Evolutionary conservation across 805 yeast genomes (phyloP).

Genomic region (Metschnikowia dekortorum): DNA sequence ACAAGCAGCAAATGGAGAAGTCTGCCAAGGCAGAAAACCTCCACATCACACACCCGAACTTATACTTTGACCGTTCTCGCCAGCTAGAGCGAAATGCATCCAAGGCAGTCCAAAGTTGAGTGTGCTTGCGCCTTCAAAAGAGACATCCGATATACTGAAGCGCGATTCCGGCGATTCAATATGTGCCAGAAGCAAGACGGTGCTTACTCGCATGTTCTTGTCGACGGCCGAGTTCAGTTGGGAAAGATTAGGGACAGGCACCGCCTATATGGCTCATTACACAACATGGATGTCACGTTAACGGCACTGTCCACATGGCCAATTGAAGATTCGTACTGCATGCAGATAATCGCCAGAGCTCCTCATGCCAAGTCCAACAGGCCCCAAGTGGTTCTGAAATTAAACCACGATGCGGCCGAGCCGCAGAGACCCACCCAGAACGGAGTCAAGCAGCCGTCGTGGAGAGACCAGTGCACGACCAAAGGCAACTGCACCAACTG

Average conservation of each 20-base stretch:
- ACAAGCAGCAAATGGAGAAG: conserved; percentile 41
- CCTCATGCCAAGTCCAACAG: conserved; percentile 26
- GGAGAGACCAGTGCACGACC: conserved; percentile 42
- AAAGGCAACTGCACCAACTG: conserved; percentile 39
- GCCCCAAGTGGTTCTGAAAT: conserved; percentile 32
- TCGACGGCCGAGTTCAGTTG: too few species aligned
- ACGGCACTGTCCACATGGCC: too few species aligned
- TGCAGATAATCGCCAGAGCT: background rate
- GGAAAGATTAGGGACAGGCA: too few species aligned
- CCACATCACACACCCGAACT: conserved; percentile 79
- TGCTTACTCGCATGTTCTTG: too few species aligned
- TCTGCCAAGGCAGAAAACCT: conserved; percentile 45
- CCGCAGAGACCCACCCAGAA: conserved; percentile 48
- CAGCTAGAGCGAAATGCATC: conserved; percentile 41
- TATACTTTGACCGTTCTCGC: conserved; percentile 75
- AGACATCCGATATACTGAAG: too few species aligned
- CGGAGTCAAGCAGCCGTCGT: conserved; percentile 41
- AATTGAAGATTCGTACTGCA: background rate
- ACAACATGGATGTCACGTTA: too few species aligned
- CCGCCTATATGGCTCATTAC: too few species aligned
- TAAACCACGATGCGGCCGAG: conserved; percentile 42
- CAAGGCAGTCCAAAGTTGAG: conserved; percentile 4
- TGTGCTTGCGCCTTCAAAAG: background rate
- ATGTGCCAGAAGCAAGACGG: too few species aligned
- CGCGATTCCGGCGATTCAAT: too few species aligned